phyloP scores from a whole-genome alignment of 768 basidiomycete genomes.

The Daedaleopsis nitida region DNA sequence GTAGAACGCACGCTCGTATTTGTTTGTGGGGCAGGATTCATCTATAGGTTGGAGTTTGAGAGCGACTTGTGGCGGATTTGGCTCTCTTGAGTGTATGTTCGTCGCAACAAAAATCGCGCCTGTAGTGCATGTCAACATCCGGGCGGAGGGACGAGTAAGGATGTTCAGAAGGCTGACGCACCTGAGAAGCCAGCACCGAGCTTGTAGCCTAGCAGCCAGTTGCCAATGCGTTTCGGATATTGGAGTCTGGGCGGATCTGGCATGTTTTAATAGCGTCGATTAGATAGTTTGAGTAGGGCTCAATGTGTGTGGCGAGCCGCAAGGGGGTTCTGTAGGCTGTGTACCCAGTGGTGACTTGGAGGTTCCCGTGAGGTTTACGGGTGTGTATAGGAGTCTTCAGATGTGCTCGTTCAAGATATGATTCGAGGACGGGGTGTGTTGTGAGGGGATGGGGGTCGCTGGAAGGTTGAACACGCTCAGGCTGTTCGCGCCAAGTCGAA shows the following conservation, averaged over 20 bases:
- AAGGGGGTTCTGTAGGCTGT: not conserved
- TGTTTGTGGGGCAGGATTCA: conserved; percentile 77
- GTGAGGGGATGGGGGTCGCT: not conserved
- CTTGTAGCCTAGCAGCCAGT: conserved; percentile 58
- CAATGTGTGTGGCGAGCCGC: not conserved
- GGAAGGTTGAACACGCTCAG: conserved; percentile 3
- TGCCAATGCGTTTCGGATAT: conserved; percentile 48
- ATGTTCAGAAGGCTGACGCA: conserved; percentile 28
- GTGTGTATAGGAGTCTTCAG: not conserved
- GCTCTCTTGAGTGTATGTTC: conserved; percentile 49
- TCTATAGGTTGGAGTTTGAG: conserved; percentile 72
- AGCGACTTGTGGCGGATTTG: conserved; percentile 51
- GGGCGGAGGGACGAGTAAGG: not conserved
- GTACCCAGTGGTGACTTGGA: not conserved
- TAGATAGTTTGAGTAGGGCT: conserved; percentile 11
- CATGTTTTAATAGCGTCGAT: not conserved
- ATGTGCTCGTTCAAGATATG: not conserved
- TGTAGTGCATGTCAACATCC: conserved; percentile 26
- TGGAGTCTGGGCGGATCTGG: not conserved
- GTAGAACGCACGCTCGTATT: conserved; percentile 69
- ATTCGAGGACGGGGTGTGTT: not conserved
- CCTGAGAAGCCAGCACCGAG: conserved; percentile 79
- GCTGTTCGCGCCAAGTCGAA: conserved; percentile 20
- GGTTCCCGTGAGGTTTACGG: too few species aligned
- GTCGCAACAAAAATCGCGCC: conserved; percentile 71